Evolutionary conservation across 2,329 filamentous ascomycete species (phyloP), one percentile per base, ranked within the genome.

Genomic region (Chrysoporthe cubensis): DNA sequence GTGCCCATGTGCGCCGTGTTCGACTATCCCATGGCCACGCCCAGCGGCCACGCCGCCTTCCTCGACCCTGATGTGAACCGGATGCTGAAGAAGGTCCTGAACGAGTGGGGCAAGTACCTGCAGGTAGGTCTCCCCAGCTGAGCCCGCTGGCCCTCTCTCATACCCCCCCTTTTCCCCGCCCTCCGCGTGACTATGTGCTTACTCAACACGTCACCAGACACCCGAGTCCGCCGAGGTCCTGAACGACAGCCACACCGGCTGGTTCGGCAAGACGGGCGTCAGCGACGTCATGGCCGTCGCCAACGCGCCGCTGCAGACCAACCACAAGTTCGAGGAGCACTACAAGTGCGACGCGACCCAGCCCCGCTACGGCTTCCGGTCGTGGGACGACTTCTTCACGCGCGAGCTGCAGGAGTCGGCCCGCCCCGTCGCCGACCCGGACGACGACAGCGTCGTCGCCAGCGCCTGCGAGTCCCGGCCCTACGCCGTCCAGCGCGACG

Each of bases 371-470:
- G 89, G 90, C 21, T 92, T 81, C 79, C 85, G 81, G 66, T 90
- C 87, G 0, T 92, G 90, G 90, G 90, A 92, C 68, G 80, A 69
- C 73, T 92, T 91, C 79, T 92, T 92, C 78, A 90, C 87, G 0
- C 84, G 90, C 6, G 66, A 80, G 5, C 83, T 91, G 65, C 81
- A 78, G 9, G 81, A 85, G 8, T 78, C 78, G 0, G 81, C 86
- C 1, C 84, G 90, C 0, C 90, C 89, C 0, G 80, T 91, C 1
- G 86, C 85, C 0, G 79, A 76, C 0, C 85, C 87, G 0, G 81
- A 87, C 0, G 83, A 91, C 67, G 76, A 83, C 71, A 73, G 70
- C 13, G 76, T 85, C 67, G 85, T 92, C 65, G 84, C 80, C 62
- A 91, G 90, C 74, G 83, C 86, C 0, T 92, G 90, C 77, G 90